Conservation (phyloP, 768 basidiomycete genomes). For the Xanthoconium stramineum region DNA sequence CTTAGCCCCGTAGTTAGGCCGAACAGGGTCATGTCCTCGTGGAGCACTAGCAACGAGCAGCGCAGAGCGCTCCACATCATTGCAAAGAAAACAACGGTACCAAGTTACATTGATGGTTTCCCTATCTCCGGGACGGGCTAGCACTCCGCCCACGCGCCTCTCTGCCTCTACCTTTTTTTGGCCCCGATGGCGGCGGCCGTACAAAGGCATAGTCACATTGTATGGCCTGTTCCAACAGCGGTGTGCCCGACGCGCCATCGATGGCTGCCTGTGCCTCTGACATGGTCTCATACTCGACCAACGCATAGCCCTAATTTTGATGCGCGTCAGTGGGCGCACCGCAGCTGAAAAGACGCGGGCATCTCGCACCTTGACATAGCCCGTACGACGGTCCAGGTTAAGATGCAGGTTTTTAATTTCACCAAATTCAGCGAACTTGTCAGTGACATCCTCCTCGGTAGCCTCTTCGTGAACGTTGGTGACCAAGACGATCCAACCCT, state of each 20-base stretch:
- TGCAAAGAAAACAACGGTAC: background rate
- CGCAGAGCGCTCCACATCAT: background rate
- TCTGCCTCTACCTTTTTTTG: constrained; percentile 69
- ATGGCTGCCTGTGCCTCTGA: constrained; percentile 93
- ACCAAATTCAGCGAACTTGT: constrained; percentile 95
- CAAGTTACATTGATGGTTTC: constrained; percentile 6
- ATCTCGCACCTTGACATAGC: constrained; percentile 88
- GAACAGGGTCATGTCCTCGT: background rate
- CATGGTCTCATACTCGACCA: constrained; percentile 97
- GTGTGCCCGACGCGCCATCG: constrained; percentile 79
- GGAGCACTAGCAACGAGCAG: constrained; percentile 1
- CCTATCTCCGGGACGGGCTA: constrained; percentile 64
- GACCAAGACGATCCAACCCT: constrained; percentile 98
- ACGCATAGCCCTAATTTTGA: constrained; percentile 79
- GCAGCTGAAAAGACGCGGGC: background rate
- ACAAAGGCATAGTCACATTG: constrained; percentile 94
- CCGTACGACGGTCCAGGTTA: constrained; percentile 94
- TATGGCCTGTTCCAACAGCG: constrained; percentile 80
- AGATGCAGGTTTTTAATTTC: constrained; percentile 98
- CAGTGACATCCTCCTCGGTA: constrained; percentile 93
- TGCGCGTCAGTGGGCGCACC: background rate
- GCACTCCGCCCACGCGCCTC: constrained; percentile 70
- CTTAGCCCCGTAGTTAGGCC: constrained; percentile 3
- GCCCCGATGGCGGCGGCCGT: constrained; percentile 76
- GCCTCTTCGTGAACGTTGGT: constrained; percentile 98